Evolutionary conservation across 805 yeast genomes (phyloP).

Genomic region (Yarrowia osloensis): DNA sequence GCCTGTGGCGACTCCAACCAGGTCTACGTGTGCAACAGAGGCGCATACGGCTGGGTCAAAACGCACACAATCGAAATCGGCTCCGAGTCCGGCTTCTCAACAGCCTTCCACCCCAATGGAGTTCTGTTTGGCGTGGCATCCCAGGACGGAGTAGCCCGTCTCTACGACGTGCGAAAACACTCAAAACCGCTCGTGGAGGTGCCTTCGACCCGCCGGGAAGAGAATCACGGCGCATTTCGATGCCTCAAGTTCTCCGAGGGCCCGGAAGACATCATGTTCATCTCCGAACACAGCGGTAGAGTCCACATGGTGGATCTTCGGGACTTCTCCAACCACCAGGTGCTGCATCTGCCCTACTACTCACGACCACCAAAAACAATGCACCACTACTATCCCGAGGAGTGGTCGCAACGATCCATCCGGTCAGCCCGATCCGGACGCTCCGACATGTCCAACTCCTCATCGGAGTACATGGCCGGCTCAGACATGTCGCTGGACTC

Average conservation of each 20-base stretch:
- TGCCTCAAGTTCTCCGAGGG: constrained; percentile 64
- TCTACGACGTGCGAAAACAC: constrained; percentile 74
- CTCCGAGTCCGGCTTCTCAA: constrained; percentile 82
- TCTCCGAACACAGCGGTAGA: constrained; percentile 83
- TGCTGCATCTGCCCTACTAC: constrained; percentile 48
- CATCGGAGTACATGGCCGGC: constrained; percentile 25
- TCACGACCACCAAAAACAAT: constrained; percentile 25
- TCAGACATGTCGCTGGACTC: constrained; percentile 28
- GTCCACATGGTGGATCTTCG: constrained; percentile 83
- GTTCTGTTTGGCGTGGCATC: constrained; percentile 73
- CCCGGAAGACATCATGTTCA: constrained; percentile 70
- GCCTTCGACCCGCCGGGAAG: constrained; percentile 48
- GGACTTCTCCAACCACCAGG: constrained; percentile 71
- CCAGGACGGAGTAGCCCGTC: constrained; percentile 78
- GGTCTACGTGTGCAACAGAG: constrained; percentile 51
- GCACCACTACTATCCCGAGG: constrained; percentile 29
- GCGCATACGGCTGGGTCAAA: constrained; percentile 37
- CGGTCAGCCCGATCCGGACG: constrained; percentile 43
- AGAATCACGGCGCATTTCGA: constrained; percentile 64
- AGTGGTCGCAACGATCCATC: constrained; percentile 6
- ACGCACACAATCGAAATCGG: constrained; percentile 53
- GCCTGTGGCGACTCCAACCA: constrained; percentile 79
- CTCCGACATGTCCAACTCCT: constrained; percentile 24
- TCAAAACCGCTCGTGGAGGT: constrained; percentile 43
- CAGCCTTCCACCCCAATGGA: constrained; percentile 76